Evolutionary conservation across 202 grass and related monocot species (phyloP).

Genomic region (Eragrostis tef): DNA sequence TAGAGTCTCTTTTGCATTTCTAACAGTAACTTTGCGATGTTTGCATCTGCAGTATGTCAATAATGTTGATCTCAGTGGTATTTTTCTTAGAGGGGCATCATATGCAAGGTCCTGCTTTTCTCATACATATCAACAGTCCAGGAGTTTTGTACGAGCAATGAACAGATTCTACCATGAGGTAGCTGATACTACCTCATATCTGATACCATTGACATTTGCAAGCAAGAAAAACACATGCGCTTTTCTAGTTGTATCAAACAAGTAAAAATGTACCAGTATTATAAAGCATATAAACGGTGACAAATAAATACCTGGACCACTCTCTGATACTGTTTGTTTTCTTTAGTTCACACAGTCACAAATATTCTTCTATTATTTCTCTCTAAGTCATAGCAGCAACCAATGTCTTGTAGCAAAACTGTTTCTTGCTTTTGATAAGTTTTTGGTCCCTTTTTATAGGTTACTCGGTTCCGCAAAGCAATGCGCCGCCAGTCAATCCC

Average conservation of each 20-base stretch:
- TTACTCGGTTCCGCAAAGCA: conserved; percentile 51
- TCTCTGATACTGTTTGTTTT: conserved; percentile 13
- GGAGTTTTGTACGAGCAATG: conserved; percentile 44
- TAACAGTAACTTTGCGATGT: conserved; percentile 22
- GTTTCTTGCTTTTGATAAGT: conserved; percentile 22
- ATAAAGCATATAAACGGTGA: conserved; percentile 28
- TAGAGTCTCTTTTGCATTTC: conserved; percentile 3
- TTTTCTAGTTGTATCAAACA: neutral
- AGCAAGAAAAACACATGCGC: conserved; percentile 1
- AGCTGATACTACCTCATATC: neutral
- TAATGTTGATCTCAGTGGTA: conserved; percentile 42
- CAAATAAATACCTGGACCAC: conserved; percentile 14
- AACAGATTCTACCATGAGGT: conserved; percentile 53
- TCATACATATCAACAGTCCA: conserved; percentile 39
- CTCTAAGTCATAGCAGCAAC: neutral
- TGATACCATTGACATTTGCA: conserved; percentile 30
- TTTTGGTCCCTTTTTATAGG: conserved; percentile 37
- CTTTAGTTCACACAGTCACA: neutral
- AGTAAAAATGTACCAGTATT: neutral
- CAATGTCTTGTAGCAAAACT: conserved; percentile 13
- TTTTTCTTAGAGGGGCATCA: conserved; percentile 40
- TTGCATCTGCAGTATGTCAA: conserved; percentile 48
- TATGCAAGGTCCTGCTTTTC: conserved; percentile 43
- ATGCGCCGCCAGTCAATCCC: conserved; percentile 22
- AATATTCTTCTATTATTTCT: neutral